Percentiles rank a stretch among this genome's conserved stretches.
Conservation (phyloP, 108 stramenopile genomes). For the Schizochytrium sp. region DNA sequence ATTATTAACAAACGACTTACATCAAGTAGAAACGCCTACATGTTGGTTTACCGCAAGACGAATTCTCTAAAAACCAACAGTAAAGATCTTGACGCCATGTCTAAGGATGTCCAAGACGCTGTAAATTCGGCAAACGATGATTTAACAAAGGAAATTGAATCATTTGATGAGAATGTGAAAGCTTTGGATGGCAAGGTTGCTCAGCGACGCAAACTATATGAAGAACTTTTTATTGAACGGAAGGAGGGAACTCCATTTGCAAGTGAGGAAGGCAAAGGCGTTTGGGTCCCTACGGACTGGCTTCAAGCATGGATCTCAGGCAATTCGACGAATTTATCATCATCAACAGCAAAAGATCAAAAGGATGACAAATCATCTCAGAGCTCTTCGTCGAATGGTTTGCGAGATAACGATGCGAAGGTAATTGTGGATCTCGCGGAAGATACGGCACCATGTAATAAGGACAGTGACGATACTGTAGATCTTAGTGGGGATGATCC, state of each 20-base stretch:
- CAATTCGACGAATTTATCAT: neutral
- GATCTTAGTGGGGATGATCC: neutral
- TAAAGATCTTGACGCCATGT: neutral
- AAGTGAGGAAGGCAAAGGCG: neutral
- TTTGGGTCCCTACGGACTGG: slow-evolving; percentile 47
- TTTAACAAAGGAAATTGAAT: neutral
- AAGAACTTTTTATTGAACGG: neutral
- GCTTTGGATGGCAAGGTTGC: neutral
- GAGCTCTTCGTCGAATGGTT: neutral
- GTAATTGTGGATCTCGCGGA: neutral
- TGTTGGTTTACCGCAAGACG: slow-evolving; percentile 1
- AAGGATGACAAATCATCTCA: neutral
- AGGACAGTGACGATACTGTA: neutral
- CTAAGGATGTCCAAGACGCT: neutral
- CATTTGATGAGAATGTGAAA: neutral
- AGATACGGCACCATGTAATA: neutral
- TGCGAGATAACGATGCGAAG: neutral
- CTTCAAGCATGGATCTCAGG: neutral
- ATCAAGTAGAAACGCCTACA: slow-evolving; percentile 26
- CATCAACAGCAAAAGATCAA: neutral
- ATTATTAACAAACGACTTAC: neutral
- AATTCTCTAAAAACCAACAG: too few relatives aligned
- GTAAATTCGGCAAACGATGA: neutral
- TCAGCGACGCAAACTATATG: neutral
- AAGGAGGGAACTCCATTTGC: neutral